Percentiles rank a stretch among this genome's conserved stretches.
Evolutionary conservation across 768 basidiomycete genomes (phyloP).

Genomic region (Leccinum barrowsii): DNA sequence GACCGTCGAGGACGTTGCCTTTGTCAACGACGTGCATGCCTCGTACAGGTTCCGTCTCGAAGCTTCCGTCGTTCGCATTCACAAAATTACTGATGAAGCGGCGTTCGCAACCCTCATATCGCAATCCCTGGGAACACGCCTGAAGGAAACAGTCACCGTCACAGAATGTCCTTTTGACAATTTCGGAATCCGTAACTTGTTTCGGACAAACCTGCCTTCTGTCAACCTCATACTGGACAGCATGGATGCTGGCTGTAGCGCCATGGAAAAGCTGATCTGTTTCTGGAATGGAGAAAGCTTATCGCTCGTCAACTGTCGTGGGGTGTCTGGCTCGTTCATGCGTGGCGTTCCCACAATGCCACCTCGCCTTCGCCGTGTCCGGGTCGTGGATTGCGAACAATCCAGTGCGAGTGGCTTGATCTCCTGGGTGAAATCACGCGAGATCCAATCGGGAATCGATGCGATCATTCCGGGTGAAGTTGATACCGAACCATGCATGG

Average conservation of each 20-base stretch:
- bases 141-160: constrained; percentile 2
- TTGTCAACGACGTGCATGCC: constrained; percentile 4
- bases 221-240: constrained; percentile 2
- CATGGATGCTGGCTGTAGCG: not conserved
- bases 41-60: constrained; percentile 7
- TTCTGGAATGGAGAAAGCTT: constrained; percentile 11
- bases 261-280: not conserved
- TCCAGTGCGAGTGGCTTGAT: not conserved
- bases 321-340: constrained; percentile 3
- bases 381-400: constrained; percentile 7
- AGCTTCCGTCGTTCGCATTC: not conserved
- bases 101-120: constrained; percentile 1
- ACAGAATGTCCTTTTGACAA: constrained; percentile 4
- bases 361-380: constrained; percentile 1
- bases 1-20: constrained; percentile 2
- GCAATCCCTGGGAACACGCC: not conserved
- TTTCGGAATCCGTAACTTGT: not conserved
- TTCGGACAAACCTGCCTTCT: constrained; percentile 1
- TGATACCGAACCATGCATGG: not conserved
- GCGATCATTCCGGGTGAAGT: not conserved
- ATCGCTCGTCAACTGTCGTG: constrained; percentile 3
- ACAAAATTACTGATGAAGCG: not conserved
- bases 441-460: constrained; percentile 3
- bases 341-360: not conserved
- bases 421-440: not conserved